Base-by-base conservation (phyloP, 352 stramenopile species). In the Globisporangium nunn region DNA sequence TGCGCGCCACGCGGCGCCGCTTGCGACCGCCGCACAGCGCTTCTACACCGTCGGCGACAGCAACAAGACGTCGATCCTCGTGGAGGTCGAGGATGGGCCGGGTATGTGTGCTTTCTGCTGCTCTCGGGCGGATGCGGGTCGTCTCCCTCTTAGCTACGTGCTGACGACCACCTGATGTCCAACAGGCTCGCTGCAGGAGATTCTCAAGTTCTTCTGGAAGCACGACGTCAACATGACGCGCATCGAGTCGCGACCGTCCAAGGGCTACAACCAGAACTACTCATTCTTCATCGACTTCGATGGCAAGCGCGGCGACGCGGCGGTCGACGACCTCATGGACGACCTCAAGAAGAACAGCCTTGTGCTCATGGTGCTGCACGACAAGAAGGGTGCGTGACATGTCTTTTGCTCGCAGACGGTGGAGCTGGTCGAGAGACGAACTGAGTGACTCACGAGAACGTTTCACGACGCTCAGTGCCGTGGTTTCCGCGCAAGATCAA, bases 191-290 rank as follows among this genome's bases (percentile, higher is more conserved):
- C 74, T 98, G 47, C 88, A 98, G 64, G 88, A 98, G 47, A 96
- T 97, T 61, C 75, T 99, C 59, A 88, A 87, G 70, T 98, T 96
- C 59, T 98, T 98, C 77, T 98, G 91, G 91, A 98, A 98, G 66
- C 94, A 98, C 71, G 89, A 98, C 61, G 78, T 99, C 33, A 98
- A 98, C 75, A 93, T 99, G 74, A 97, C 90, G 41, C 85, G 93
- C 53, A 98, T 99, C 64, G 96, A 99, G 80, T 97, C 87, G 33
- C 89, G 94, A 35, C 95, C 95, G 11, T 72, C 85, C 44, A 96
- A 90, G 73, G 70, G 75, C 18, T 65, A 86, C 74, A 78, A 82
- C 75, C 70, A 78, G 66, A 80, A 87, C 64, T 83, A 96, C 72
- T 93, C 95, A 59, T 98, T 98, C 70, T 98, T 88, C 74, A 85